Base-by-base conservation (phyloP, 1,284 basidiomycete genomes). In the Cystobasidiaceae sp. region DNA sequence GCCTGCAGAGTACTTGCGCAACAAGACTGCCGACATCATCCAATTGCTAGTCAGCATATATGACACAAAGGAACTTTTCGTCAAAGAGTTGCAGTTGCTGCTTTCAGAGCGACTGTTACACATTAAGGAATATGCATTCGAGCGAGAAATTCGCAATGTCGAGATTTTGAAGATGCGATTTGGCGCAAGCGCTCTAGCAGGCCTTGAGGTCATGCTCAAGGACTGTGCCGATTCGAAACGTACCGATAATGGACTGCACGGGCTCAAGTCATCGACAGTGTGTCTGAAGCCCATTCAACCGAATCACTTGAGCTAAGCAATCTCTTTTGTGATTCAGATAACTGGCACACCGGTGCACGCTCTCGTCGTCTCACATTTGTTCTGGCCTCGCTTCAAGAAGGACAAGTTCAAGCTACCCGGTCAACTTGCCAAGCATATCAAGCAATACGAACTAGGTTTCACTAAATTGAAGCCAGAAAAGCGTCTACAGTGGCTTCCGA, bases 21-120 rank as follows among this genome's bases (percentile, higher is more conserved):
- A 39, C 54, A 55, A 64, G 44, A 27, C 43, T 52, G 30, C 87
- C 70, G 93, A 97, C 74, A 85, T 96, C 67, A 87, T 97, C 72
- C 93, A 89, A 74, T 93, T 92, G 0, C 84, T 97, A 0, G 90
- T 97, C 69, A 92, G 89, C 75, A 97, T 97, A 70, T 97, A 94
- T 73, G 90, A 94, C 73, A 92, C 91, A 1, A 88, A 90, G 72
- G 93, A 94, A 70, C 83, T 93, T 8, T 96, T 97, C 72, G 85
- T 97, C 72, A 93, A 91, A 74, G 93, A 96, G 76, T 80, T 97
- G 32, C 93, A 97, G 75, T 85, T 88, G 1, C 78, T 94, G 11
- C 83, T 97, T 13, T 92, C 91, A 0, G 86, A 89, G 68, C 81
- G 91, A 15, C 77, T 97, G 25, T 79, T 97, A 28, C 82, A 84